These are phyloP conservation scores for Amaranthus cruentus DNA, from an alignment of 148 eudicot species.

Conservation along the genomic window DNA sequence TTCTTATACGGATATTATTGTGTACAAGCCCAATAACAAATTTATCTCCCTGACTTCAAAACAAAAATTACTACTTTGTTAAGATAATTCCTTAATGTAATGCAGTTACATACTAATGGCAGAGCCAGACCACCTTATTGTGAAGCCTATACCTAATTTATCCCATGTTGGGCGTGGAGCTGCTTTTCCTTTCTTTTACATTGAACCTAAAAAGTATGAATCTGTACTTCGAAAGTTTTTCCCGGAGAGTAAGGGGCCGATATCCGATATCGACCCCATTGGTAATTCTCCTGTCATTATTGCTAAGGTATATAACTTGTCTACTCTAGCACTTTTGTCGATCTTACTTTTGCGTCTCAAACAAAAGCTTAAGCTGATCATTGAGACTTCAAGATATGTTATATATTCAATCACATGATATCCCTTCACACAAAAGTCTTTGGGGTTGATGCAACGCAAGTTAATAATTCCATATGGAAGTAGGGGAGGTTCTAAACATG, in stretches of 20 bases:
- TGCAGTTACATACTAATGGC: constrained; percentile 96
- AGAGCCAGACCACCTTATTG: constrained; percentile 94
- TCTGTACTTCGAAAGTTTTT: constrained; percentile 68
- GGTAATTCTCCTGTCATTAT: constrained; percentile 97
- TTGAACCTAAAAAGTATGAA: constrained; percentile 91
- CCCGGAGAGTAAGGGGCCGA: constrained; percentile 77
- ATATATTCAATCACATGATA: no score
- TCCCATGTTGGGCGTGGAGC: constrained; percentile 80
- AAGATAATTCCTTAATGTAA: constrained; percentile 12
- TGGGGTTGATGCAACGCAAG: no score
- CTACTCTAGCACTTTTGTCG: not conserved
- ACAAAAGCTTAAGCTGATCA: no score
- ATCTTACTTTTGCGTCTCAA: not conserved
- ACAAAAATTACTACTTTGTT: not conserved
- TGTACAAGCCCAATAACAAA: no score
- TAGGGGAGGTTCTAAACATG: no score
- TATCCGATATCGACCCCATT: constrained; percentile 80
- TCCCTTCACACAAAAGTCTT: no score
- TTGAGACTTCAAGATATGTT: not conserved
- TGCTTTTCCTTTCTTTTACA: constrained; percentile 98
- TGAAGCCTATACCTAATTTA: constrained; percentile 93
- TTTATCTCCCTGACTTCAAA: no score
- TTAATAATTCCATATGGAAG: no score
- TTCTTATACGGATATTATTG: no score
- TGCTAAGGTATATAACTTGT: constrained; percentile 51